Evolutionary conservation across 2,329 filamentous ascomycete genomes (phyloP).

Genomic region (Cercospora zeae-maydis): DNA sequence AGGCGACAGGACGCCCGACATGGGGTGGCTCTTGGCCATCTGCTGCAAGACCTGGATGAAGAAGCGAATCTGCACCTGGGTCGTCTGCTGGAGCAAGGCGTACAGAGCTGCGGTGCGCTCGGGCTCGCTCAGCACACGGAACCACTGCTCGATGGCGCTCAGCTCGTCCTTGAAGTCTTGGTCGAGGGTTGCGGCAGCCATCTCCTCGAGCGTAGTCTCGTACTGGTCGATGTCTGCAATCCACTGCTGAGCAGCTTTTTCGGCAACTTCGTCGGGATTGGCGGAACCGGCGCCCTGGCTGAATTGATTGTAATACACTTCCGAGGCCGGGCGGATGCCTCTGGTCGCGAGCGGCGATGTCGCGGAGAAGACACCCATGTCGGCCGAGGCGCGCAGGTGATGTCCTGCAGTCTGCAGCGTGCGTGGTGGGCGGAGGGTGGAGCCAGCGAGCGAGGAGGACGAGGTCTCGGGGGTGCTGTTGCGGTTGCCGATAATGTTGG

Average conservation of each 20-base stretch:
- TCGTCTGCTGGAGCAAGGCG: conserved; percentile 93
- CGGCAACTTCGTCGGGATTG: conserved; percentile 76
- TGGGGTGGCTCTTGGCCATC: conserved; percentile 97
- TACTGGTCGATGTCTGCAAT: conserved; percentile 98
- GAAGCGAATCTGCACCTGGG: conserved; percentile 97
- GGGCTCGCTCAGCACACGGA: conserved; percentile 92
- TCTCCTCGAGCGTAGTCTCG: conserved; percentile 96
- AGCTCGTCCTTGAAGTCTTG: conserved; percentile 99
- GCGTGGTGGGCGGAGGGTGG: conserved; percentile 69
- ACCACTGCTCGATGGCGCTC: conserved; percentile 99
- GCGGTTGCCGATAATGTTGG: conserved; percentile 63
- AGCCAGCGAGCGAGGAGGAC: conserved; percentile 68
- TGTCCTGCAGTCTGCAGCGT: conserved; percentile 65
- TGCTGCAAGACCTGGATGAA: conserved; percentile 98
- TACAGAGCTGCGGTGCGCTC: conserved; percentile 94
- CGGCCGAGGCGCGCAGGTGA: conserved; percentile 89
- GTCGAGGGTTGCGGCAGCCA: conserved; percentile 96
- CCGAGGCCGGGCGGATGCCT: conserved; percentile 84
- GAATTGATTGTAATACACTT: conserved; percentile 79
- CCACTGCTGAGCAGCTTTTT: conserved; percentile 96
- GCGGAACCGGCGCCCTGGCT: conserved; percentile 65
- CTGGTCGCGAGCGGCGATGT: conserved; percentile 67
- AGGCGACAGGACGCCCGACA: conserved; percentile 91
- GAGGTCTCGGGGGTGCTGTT: conserved; percentile 95
- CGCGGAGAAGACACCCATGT: conserved; percentile 77